Percentiles rank a stretch among this genome's conserved stretches.
These are phyloP conservation scores for Aspergillus incahuasiensis DNA, from an alignment of 495 filamentous ascomycete genomes.

Conservation along the genomic window DNA sequence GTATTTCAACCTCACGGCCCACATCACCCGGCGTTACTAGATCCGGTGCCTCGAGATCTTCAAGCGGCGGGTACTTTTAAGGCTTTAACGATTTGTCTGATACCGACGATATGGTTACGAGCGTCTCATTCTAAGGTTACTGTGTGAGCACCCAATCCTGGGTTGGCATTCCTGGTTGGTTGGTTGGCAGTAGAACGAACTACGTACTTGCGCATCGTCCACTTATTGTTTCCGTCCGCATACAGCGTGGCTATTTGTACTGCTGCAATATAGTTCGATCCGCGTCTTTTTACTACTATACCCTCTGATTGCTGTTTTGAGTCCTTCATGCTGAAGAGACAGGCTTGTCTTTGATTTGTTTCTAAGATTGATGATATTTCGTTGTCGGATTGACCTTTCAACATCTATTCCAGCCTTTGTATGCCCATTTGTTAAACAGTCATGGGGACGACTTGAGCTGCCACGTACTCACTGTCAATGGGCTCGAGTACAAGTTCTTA, in stretches of 20 bases:
- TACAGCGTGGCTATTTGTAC: slow-evolving; percentile 3
- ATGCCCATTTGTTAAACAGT: too few relatives aligned
- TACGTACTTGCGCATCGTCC: slow-evolving; percentile 8
- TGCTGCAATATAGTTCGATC: not conserved
- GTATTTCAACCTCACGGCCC: slow-evolving; percentile 61
- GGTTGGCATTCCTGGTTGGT: slow-evolving; percentile 2
- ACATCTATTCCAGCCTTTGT: not conserved
- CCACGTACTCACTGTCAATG: not conserved
- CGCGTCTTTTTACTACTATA: not conserved
- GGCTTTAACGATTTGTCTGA: slow-evolving; percentile 23
- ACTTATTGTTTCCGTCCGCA: not conserved
- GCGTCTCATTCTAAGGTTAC: slow-evolving; percentile 2
- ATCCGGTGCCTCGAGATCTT: slow-evolving; percentile 33
- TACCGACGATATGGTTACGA: slow-evolving; percentile 15
- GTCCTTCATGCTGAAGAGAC: not conserved
- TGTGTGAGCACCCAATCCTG: slow-evolving; percentile 10
- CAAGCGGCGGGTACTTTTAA: slow-evolving; percentile 31
- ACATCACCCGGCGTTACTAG: slow-evolving; percentile 58
- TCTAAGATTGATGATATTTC: not conserved
- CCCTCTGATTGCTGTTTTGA: not conserved
- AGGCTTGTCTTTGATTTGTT: not conserved
- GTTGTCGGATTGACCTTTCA: not conserved
- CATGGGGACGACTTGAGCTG: too few relatives aligned
- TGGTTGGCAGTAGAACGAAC: slow-evolving; percentile 16
- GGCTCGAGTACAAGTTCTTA: not conserved